phyloP scores from a whole-genome alignment of 441 rosid species.

The Capsella rubella region DNA sequence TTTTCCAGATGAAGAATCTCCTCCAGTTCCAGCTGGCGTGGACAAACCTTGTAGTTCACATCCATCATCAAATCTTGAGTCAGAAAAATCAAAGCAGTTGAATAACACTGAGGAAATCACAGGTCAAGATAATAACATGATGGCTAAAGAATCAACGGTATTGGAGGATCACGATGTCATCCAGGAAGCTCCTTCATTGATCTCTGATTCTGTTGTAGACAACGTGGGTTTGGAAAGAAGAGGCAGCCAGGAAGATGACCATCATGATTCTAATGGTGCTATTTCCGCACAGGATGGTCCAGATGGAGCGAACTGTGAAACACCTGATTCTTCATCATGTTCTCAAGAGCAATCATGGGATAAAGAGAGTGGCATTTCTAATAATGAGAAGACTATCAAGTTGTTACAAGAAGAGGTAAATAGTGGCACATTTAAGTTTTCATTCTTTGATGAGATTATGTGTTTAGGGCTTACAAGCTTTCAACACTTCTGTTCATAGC shows the following conservation, averaged over 20 bases:
- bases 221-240: constrained; percentile 43
- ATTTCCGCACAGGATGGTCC: constrained; percentile 48
- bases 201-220: constrained; percentile 38
- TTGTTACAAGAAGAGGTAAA: constrained; percentile 74
- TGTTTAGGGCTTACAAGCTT: constrained; percentile 12
- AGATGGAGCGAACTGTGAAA: constrained; percentile 46
- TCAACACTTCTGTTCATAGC: constrained; percentile 7
- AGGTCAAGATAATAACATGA: constrained; percentile 44
- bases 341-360: constrained; percentile 43
- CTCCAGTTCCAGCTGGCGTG: constrained; percentile 29
- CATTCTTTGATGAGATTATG: constrained; percentile 22
- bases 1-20: constrained; percentile 51
- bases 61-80: constrained; percentile 45
- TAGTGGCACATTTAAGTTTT: background rate
- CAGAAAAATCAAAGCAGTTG: constrained; percentile 39
- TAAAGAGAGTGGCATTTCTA: constrained; percentile 43
- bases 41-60: constrained; percentile 45
- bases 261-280: constrained; percentile 40
- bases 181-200: constrained; percentile 42
- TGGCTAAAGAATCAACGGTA: constrained; percentile 42
- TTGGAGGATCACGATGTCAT: constrained; percentile 42
- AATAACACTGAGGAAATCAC: constrained; percentile 42
- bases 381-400: constrained; percentile 51
- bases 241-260: constrained; percentile 45
- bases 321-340: constrained; percentile 38